Base-by-base conservation (phyloP, 2,329 filamentous ascomycete species). In the Neofusicoccum ribis region DNA sequence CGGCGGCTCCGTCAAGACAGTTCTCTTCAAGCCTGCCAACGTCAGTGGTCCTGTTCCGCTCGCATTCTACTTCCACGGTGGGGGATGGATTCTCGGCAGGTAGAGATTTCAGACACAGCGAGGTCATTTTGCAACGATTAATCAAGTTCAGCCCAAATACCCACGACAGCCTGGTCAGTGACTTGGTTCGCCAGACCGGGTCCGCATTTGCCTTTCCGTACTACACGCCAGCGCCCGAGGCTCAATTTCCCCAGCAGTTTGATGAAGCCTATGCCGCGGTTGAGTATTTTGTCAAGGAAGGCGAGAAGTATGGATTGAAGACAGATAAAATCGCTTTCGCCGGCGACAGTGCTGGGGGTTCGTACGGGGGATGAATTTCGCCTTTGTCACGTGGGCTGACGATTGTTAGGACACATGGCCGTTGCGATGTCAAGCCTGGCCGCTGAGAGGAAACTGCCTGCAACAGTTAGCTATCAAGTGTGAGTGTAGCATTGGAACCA, bases 31-130 rank as follows among this genome's bases (percentile, higher is more conserved):
- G 9, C 59, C 59, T 41, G 34, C 59, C n/a, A 51, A 34, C 17
- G 46, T 17, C 12, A 31, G 20, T 12, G 9, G 20, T 11, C 15
- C 36, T 20, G 3, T 62, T 27, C 44, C 46, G 14, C 39, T 51
- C 8, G 46, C 56, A 31, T 50, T 62, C 59, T 62, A 62, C n/a
- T 62, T 62, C 34, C 59, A 51, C 37, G 36, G 59, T 1, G 47
- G 59, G 8, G 47, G 59, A 41, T 50, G 59, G 59, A 62, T 62
- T 17, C 59, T 62, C 36, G 56, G 56, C n/a, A 47, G 56, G 56
- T 60, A 37, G 27, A 23, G 3, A 27, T 47, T 8, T 31, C 11
- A 36, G n/a, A 9, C n/a, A 20, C 9, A 34, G 17, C 14, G 27
- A 15, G 23, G 6, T 15, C 56, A 31, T 31, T 15, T 27, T 59